Percentiles rank a stretch among this genome's conserved stretches.
Conservation (phyloP, 139 green algal species). For the Chlorella sp. region DNA sequence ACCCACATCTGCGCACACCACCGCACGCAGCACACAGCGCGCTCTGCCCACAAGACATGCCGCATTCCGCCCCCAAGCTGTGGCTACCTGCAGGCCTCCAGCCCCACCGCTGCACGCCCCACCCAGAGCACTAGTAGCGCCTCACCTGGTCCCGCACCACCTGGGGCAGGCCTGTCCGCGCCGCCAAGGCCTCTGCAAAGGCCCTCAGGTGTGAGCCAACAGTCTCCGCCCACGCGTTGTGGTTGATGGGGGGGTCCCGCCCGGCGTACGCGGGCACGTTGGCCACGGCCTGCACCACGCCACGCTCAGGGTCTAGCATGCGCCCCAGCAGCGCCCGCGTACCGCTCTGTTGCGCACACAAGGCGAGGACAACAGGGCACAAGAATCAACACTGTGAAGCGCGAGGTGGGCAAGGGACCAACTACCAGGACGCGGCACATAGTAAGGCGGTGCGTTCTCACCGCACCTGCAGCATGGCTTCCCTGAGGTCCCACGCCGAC, state of each 20-base stretch:
- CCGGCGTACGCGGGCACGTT: neutral
- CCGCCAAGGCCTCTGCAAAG: neutral
- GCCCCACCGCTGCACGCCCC: conserved; percentile 40
- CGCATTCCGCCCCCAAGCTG: too few species aligned
- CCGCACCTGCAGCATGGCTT: conserved; percentile 22
- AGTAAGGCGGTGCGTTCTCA: neutral
- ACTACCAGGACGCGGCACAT: neutral
- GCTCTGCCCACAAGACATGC: too few species aligned
- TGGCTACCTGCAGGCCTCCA: too few species aligned
- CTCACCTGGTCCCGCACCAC: neutral
- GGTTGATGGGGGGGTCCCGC: neutral
- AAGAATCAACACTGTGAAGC: neutral
- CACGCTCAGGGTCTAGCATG: neutral
- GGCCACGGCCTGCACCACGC: neutral
- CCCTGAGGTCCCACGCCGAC: conserved; percentile 26
- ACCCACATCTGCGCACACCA: conserved; percentile 39
- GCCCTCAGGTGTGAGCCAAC: neutral
- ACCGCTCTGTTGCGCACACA: conserved; percentile 9
- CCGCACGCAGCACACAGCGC: neutral
- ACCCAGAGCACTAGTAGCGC: neutral
- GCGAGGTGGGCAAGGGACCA: neutral
- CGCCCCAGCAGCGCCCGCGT: conserved; percentile 6
- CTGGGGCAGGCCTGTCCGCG: neutral
- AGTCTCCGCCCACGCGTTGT: neutral
- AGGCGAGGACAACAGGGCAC: neutral